A percentile compares a stretch with the other conserved stretches of the same genome.
Conservation (phyloP, 139 green algal genomes). For the Gonium pectorale region DNA sequence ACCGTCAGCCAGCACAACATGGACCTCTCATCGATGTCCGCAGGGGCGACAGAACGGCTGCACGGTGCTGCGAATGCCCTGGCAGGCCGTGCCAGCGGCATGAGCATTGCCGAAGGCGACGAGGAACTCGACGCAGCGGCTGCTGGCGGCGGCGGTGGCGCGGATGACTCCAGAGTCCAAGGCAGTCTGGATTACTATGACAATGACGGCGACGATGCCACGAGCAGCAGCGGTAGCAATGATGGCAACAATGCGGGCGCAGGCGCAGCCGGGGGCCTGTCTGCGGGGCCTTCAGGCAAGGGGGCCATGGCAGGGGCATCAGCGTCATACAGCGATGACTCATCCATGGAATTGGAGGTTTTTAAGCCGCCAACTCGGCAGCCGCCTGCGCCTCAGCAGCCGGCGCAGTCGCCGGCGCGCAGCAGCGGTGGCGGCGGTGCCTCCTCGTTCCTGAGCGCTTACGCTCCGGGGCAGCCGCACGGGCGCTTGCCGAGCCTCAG, state of each 20-base stretch:
- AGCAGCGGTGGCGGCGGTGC: neutral
- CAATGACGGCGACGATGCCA: neutral
- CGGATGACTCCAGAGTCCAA: neutral
- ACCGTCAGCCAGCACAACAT: too few relatives aligned
- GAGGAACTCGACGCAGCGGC: neutral
- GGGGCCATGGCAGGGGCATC: neutral
- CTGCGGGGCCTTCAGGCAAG: neutral
- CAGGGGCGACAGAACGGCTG: too few relatives aligned
- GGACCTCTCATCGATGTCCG: too few relatives aligned
- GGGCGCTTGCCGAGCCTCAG: too few relatives aligned
- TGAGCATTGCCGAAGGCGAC: too few relatives aligned
- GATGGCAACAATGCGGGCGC: neutral
- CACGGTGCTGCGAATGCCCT: too few relatives aligned
- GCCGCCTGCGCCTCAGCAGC: neutral
- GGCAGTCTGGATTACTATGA: conserved; percentile 37
- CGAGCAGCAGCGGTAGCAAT: conserved; percentile 1
- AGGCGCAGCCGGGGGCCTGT: neutral
- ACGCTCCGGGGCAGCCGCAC: too few relatives aligned
- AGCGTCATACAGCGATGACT: conserved; percentile 16
- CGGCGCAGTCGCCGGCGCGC: too few relatives aligned
- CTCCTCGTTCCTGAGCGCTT: neutral
- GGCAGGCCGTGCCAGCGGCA: too few relatives aligned
- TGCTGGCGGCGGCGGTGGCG: neutral
- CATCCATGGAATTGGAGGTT: conserved; percentile 40
- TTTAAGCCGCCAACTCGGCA: neutral